These are phyloP conservation scores for Monosporascus cannonballus DNA, from an alignment of 2,329 filamentous ascomycete species.

Conservation along the genomic window DNA sequence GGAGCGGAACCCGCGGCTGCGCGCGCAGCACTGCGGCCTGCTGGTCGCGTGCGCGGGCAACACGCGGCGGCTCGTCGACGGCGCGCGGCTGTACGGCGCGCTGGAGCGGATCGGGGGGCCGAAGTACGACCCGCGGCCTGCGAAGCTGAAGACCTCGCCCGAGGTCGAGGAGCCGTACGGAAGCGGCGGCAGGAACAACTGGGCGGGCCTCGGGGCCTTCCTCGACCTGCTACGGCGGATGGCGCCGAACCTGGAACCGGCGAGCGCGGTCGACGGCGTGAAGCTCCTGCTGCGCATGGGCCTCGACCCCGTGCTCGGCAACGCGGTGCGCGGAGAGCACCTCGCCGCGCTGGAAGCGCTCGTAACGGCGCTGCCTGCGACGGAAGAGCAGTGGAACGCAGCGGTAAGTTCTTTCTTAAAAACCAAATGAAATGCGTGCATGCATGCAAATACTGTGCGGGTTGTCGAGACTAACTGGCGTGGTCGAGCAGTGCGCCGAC, in stretches of 20 bases:
- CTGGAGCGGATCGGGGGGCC: constrained; percentile 55
- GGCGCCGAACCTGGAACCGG: constrained; percentile 28
- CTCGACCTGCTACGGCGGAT: constrained; percentile 35
- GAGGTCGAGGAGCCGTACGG: constrained; percentile 24
- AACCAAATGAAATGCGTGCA: background rate
- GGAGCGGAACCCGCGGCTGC: constrained; percentile 49
- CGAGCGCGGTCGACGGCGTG: constrained; percentile 33
- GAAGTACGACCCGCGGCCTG: constrained; percentile 33
- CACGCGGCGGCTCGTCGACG: constrained; percentile 37
- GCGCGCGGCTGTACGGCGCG: constrained; percentile 41
- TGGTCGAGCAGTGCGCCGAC: constrained; percentile 37
- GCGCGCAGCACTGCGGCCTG: constrained; percentile 55
- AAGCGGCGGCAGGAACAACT: constrained; percentile 35
- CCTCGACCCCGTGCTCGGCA: constrained; percentile 42
- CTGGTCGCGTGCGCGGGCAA: constrained; percentile 39
- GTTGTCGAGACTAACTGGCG: too few relatives aligned
- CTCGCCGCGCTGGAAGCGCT: constrained; percentile 35
- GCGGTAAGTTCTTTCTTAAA: constrained; percentile 31
- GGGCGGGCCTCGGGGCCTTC: constrained; percentile 38
- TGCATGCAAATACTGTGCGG: too few relatives aligned
- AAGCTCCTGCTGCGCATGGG: constrained; percentile 48
- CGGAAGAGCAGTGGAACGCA: constrained; percentile 30
- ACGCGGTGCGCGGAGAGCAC: constrained; percentile 18
- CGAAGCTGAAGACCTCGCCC: constrained; percentile 17
- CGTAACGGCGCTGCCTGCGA: constrained; percentile 32